Evolutionary conservation across 768 basidiomycete species (phyloP).

Genomic region (Paxillus rubicundulus): DNA sequence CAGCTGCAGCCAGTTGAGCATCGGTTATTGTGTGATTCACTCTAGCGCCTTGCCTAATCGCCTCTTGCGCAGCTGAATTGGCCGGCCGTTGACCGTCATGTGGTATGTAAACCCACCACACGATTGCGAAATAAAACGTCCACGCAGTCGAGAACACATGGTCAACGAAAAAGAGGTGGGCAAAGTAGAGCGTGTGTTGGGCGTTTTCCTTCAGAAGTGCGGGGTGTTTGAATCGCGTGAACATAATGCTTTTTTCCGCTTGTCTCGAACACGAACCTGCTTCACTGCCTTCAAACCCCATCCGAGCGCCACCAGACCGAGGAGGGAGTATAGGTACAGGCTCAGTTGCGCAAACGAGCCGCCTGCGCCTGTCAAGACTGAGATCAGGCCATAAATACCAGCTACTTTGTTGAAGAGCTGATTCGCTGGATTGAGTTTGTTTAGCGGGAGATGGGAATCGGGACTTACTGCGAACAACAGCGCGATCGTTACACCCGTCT

Average conservation of each 20-base stretch:
- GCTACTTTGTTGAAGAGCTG: constrained; percentile 96
- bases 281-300: constrained; percentile 90
- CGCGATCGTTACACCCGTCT: constrained; percentile 86
- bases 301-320: constrained; percentile 72
- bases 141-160: constrained; percentile 87
- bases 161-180: constrained; percentile 90
- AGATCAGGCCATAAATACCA: constrained; percentile 94
- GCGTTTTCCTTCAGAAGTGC: constrained; percentile 74
- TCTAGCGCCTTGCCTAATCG: constrained; percentile 64
- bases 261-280: constrained; percentile 52
- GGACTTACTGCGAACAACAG: constrained; percentile 82
- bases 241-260: constrained; percentile 3
- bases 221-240: constrained; percentile 12
- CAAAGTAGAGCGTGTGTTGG: constrained; percentile 79
- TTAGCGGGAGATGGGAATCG: neutral
- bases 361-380: constrained; percentile 85
- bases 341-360: constrained; percentile 91
- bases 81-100: constrained; percentile 83
- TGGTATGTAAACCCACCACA: constrained; percentile 89
- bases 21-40: constrained; percentile 56
- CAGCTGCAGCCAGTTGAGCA: constrained; percentile 66
- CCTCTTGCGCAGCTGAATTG: constrained; percentile 87
- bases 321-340: constrained; percentile 89
- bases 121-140: constrained; percentile 87
- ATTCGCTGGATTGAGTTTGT: constrained; percentile 9